Base-by-base conservation (phyloP, 805 yeast genomes). In the Candida loeiensis region DNA sequence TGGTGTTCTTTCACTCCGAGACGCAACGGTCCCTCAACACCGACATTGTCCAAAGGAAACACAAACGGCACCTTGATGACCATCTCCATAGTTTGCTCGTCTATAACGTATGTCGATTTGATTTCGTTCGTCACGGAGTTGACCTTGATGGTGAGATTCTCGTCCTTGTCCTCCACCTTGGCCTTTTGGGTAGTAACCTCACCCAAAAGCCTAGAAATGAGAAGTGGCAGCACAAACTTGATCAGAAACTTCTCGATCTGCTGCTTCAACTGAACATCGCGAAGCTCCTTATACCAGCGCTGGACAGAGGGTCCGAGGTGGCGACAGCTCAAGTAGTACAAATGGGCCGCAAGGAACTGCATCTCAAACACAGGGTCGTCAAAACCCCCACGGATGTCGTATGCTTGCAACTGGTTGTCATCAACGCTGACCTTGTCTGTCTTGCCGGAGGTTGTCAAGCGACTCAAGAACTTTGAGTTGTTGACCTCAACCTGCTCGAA, bases 1-100 rank as follows among this genome's bases (percentile, higher is more conserved):
- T 86, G 89, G 45, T 78, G 80, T 51, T 91, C 98, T 47, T 84
- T 85, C 12, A 91, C 95, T 15, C 98, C 98, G 24, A 88, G 74
- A 45, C 95, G 71, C 35, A 78, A 71, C 0, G 88, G 77, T 3
- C 96, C 97, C 34, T 77, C 78, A 1, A 93, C 89, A 6, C 69
- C 66, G 7, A 93, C 82, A 47, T 77, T 82, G 2, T 79, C 75
- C 30, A 91, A 73, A 7, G 99, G 99, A 51, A 80, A 93, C 28
- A 78, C 74, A 0, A 67, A 53, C 0, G 98, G 98, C 6, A 91
- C 63, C 32, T 72, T 72, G 45, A 91, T 79, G 0, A 80, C 74
- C 66, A 95, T 76, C 51, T 86, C 95, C 74, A 90, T 72, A 18
- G 76, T 77, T 53, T 89, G 95, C 41, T 90, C 97, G 59, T 90